phyloP scores from a whole-genome alignment of 83 land plant genomes.

The Thuja plicata region DNA sequence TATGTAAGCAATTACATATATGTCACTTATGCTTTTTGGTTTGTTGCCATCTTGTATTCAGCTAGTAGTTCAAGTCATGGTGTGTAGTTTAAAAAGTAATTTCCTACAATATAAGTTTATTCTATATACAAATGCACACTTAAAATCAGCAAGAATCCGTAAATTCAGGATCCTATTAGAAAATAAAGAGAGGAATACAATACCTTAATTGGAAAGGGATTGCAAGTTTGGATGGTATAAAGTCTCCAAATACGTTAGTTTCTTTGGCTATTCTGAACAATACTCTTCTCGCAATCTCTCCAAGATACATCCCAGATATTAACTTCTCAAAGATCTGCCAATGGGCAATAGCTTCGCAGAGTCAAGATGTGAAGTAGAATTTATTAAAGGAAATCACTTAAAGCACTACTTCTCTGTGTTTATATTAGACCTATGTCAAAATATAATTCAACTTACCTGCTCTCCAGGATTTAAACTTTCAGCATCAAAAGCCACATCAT shows the following conservation, averaged over 20 bases:
- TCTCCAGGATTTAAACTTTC: conserved; percentile 81
- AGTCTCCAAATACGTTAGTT: conserved; percentile 51
- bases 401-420: neutral
- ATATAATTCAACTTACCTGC: conserved; percentile 42
- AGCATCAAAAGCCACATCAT: conserved; percentile 75
- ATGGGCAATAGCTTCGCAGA: neutral
- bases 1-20: neutral
- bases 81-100: neutral
- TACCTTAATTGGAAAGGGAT: conserved; percentile 57
- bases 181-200: neutral
- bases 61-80: too few species aligned
- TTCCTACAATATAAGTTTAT: neutral
- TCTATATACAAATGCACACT: neutral
- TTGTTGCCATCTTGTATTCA: neutral
- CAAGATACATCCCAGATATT: conserved; percentile 84
- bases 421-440: neutral
- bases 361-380: neutral
- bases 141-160: neutral
- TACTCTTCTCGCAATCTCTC: conserved; percentile 81
- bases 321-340: conserved; percentile 77
- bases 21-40: neutral
- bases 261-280: conserved; percentile 64
- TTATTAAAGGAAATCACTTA: neutral
- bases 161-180: neutral
- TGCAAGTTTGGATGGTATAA: conserved; percentile 45